Evolutionary conservation across 2,329 filamentous ascomycete species (phyloP).

Genomic region (Colletotrichum cuscutae): DNA sequence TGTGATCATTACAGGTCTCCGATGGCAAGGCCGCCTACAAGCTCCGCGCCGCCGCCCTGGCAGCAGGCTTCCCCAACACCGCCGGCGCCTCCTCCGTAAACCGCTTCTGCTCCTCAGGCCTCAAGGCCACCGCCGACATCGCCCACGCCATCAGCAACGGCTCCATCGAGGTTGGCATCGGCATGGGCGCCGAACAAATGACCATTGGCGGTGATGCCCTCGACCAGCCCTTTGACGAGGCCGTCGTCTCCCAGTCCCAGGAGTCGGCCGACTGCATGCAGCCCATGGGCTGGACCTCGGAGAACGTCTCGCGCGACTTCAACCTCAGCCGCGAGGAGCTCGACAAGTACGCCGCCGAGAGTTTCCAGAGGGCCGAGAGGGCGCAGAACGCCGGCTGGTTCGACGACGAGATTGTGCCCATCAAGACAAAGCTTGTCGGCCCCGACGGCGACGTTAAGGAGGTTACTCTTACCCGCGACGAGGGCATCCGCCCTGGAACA

Average conservation of each 20-base stretch:
- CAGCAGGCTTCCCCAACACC: conserved; percentile 94
- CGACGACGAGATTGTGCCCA: conserved; percentile 93
- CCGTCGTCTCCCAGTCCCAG: conserved; percentile 76
- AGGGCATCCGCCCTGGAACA: conserved; percentile 91
- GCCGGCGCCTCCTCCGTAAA: conserved; percentile 84
- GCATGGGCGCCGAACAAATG: conserved; percentile 92
- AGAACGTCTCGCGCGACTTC: conserved; percentile 95
- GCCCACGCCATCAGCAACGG: conserved; percentile 85
- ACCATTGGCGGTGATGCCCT: conserved; percentile 76
- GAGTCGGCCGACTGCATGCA: conserved; percentile 88
- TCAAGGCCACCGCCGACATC: conserved; percentile 95
- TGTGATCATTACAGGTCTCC: conserved; percentile 67
- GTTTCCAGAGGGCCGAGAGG: conserved; percentile 85
- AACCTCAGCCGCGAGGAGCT: conserved; percentile 82
- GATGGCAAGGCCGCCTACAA: conserved; percentile 92
- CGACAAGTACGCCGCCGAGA: conserved; percentile 88
- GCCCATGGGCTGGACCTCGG: conserved; percentile 98
- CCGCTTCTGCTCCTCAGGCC: conserved; percentile 96
- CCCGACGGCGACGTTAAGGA: conserved; percentile 82
- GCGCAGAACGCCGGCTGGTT: conserved; percentile 94
- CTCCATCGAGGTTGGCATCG: conserved; percentile 87
- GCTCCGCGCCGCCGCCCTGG: conserved; percentile 85
- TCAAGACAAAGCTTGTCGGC: conserved; percentile 84
- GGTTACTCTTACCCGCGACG: conserved; percentile 84
- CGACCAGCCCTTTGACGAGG: conserved; percentile 79